These are phyloP conservation scores for Hydnum rufescens DNA, from an alignment of 768 basidiomycete species.

Conservation along the genomic window DNA sequence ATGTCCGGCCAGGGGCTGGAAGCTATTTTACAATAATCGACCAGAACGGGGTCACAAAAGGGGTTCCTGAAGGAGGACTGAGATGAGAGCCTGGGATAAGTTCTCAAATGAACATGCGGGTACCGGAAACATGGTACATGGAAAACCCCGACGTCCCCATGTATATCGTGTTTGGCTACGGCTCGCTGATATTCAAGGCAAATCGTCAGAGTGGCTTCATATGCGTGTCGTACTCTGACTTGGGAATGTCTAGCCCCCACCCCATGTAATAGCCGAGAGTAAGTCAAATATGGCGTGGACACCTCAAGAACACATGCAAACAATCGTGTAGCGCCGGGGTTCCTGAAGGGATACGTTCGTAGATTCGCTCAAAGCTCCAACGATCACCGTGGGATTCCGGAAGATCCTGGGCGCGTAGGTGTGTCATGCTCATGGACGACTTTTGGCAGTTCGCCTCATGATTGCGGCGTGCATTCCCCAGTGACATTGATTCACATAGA, in stretches of 20 bases:
- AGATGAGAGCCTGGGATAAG: too few relatives aligned
- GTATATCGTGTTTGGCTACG: conserved; percentile 1
- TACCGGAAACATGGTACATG: too few relatives aligned
- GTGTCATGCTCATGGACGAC: background rate
- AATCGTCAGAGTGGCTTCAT: background rate
- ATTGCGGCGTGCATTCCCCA: background rate
- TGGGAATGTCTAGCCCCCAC: background rate
- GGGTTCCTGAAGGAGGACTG: too few relatives aligned
- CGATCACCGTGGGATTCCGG: conserved; percentile 80
- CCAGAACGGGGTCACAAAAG: too few relatives aligned
- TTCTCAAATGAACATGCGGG: too few relatives aligned
- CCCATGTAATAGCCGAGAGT: conserved; percentile 1
- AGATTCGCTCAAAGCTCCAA: conserved; percentile 3
- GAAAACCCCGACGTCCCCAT: too few relatives aligned
- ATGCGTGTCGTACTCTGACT: background rate
- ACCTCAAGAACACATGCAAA: background rate
- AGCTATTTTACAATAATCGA: too few relatives aligned
- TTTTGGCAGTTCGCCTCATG: background rate
- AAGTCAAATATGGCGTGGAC: background rate
- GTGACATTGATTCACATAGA: conserved; percentile 70
- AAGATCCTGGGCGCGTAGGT: conserved; percentile 72
- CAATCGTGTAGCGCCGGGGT: background rate
- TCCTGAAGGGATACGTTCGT: conserved; percentile 2
- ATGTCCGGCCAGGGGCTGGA: too few relatives aligned
- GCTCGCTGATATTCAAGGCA: conserved; percentile 1